These are phyloP conservation scores for Aspergillus tubingensis DNA, from an alignment of 2,329 filamentous ascomycete genomes.

Conservation along the genomic window DNA sequence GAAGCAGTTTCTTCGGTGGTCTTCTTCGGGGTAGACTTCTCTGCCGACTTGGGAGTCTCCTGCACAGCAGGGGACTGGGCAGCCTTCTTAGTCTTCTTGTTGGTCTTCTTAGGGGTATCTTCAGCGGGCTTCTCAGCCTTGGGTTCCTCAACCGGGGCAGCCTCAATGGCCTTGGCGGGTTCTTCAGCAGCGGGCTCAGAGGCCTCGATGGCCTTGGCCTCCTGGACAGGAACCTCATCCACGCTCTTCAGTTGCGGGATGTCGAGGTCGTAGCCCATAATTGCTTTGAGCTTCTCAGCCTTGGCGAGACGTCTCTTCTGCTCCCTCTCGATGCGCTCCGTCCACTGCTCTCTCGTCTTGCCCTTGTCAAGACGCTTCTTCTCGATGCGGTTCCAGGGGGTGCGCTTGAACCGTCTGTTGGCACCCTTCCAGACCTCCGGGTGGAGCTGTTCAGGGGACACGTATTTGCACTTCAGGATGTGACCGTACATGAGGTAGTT, in stretches of 20 bases:
- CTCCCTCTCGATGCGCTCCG: constrained; percentile 72
- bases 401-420: constrained; percentile 83
- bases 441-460: constrained; percentile 76
- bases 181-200: constrained; percentile 26
- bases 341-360: constrained; percentile 74
- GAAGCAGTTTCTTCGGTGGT: constrained; percentile 13
- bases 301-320: constrained; percentile 68
- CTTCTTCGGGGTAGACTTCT: constrained; percentile 14
- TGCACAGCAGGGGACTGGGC: constrained; percentile 23
- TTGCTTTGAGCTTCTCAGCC: constrained; percentile 72
- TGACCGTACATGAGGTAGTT: constrained; percentile 96
- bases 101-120: constrained; percentile 37
- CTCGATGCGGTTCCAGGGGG: constrained; percentile 85
- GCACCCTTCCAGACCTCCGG: constrained; percentile 84
- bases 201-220: constrained; percentile 36
- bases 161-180: constrained; percentile 33
- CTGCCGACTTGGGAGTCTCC: constrained; percentile 26
- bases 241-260: constrained; percentile 70
- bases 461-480: constrained; percentile 81
- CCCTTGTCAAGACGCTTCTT: constrained; percentile 73
- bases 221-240: constrained; percentile 53
- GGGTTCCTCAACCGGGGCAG: constrained; percentile 25
- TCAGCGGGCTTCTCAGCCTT: constrained; percentile 25
- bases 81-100: constrained; percentile 39
- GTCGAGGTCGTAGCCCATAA: constrained; percentile 79